Evolutionary conservation across 768 basidiomycete genomes (phyloP), one percentile per base, ranked within the genome.

Genomic region (Lentinus brumalis): DNA sequence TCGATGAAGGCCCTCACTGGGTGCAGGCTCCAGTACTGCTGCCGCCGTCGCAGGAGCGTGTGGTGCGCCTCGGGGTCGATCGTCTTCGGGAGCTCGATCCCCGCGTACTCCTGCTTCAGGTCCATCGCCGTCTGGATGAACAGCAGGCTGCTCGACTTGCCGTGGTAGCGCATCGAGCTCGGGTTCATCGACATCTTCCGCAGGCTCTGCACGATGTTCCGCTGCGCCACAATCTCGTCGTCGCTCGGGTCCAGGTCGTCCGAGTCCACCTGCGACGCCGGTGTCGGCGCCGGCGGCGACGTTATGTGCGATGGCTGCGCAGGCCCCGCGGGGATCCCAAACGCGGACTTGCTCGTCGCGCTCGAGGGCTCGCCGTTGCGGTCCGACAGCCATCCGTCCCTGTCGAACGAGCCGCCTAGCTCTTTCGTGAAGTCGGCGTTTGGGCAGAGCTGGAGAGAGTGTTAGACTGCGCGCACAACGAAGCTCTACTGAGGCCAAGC

Each of bases 351-450:
- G 39, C 39, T 53, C 40, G 51, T 42, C 39, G n/a, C 61, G 50
- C 26, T 59, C 61, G 47, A 67, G 51, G 53, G 66, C 64, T 62
- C 53, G 53, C 61, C 53, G 59, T 56, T 61, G 58, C 61, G 57
- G 15, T 62, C 29, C n/a, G 50, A 18, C 26, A 67, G 61, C 74
- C 78, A 81, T 1, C 59, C 62, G 44, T 78, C 77, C 56, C 71
- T 74, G 68, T 77, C 82, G 39, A 81, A 72, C 4, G 62, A 65
- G 29, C 76, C 76, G 15, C 83, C 84, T 10, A 89, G 73, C 64
- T 89, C 85, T 58, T 79, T 80, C 21, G 85, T 78, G 35, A 87
- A 78, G 55, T 86, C 82, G 47, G 83, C 82, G 52, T 88, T 85
- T 12, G 88, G 87, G 65, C 83, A 86, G 47, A 91, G 76, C 88